Base-by-base conservation (phyloP, 1,284 basidiomycete genomes). In the Tylopilus sp. region DNA sequence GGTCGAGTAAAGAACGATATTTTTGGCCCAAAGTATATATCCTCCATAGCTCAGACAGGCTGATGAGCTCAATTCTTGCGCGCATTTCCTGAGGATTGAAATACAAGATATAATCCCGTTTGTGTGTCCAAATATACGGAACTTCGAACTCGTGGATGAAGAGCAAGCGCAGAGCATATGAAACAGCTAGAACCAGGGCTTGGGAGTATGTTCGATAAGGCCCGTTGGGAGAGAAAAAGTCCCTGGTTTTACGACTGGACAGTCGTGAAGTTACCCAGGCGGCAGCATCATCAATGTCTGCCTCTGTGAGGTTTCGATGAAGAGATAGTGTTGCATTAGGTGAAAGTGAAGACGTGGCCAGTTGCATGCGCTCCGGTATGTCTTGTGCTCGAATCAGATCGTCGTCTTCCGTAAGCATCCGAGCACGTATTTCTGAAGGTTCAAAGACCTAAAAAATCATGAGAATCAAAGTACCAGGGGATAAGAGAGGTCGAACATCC, bases 341-440 rank as follows among this genome's bases (percentile, higher is more conserved):
- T 4, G 89, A 88, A 19, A 97, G 70, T 0, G 89, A 89, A 23
- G 89, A 92, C n/a, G 87, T 90, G 15, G 86, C 82, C 25, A 99
- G 81, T 68, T 99, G 97, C 83, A 97, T 93, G 41, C 97, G 88
- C 68, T 99, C 97, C 1, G 97, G 97, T 37, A 92, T 84, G 70
- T 99, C 97, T 64, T 84, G 82, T 18, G 79, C 83, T 47, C 94
- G 88, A 58, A 98, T 94, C 46, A 94, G 76, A 61, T 97, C 92
- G 67, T 99, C 97, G 54, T 93, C 94, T 56, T 96, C 92, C 4
- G 94, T 97, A 38, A 99, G 74, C 74, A 95, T 79, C 44, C 92
- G 83, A 53, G 87, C 89, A 55, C 85, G 85, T 64, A 99, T 98
- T 75, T 98, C 93, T 7, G 94, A 92, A 0, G 97, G 97, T 66